Evolutionary conservation across 2,329 filamentous ascomycete species (phyloP).

Genomic region (Fusarium protoensiforme): DNA sequence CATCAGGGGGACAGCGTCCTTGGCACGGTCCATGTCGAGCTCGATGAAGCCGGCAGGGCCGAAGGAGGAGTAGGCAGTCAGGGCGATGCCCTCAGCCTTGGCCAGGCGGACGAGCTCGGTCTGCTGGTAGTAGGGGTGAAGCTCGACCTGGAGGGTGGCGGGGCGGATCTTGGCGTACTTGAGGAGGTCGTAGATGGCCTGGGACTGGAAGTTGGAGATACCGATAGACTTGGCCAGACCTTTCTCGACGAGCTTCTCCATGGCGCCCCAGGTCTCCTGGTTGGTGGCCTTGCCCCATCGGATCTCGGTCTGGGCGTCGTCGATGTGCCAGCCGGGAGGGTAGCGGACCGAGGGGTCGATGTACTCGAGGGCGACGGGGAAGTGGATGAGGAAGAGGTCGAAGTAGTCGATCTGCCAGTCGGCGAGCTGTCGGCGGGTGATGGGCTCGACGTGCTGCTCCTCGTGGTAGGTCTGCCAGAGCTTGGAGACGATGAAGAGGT

Average conservation of each 20-base stretch:
- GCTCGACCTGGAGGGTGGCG: slow-evolving; percentile 86
- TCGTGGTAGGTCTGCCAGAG: slow-evolving; percentile 95
- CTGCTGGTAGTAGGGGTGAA: slow-evolving; percentile 90
- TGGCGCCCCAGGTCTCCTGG: slow-evolving; percentile 84
- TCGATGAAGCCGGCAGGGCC: slow-evolving; percentile 83
- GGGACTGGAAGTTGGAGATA: slow-evolving; percentile 84
- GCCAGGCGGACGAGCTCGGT: slow-evolving; percentile 75
- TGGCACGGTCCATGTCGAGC: slow-evolving; percentile 71
- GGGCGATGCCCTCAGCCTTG: slow-evolving; percentile 74
- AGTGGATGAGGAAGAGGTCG: slow-evolving; percentile 90
- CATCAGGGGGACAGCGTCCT: slow-evolving; percentile 75
- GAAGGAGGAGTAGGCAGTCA: slow-evolving; percentile 88
- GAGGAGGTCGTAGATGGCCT: slow-evolving; percentile 82
- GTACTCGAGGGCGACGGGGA: slow-evolving; percentile 87
- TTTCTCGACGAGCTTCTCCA: slow-evolving; percentile 78
- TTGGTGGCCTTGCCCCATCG: slow-evolving; percentile 75
- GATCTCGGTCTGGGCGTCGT: slow-evolving; percentile 67
- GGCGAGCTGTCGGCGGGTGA: slow-evolving; percentile 79
- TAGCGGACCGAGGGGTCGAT: slow-evolving; percentile 83
- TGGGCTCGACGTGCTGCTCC: slow-evolving; percentile 78
- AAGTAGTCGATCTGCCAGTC: slow-evolving; percentile 92
- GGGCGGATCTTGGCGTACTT: slow-evolving; percentile 80
- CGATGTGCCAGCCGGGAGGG: slow-evolving; percentile 81
- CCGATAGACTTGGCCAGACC: slow-evolving; percentile 80
- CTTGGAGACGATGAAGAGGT: slow-evolving; percentile 93